phyloP scores from a whole-genome alignment of 1,284 basidiomycete species.

The Takashimella koratensis region DNA sequence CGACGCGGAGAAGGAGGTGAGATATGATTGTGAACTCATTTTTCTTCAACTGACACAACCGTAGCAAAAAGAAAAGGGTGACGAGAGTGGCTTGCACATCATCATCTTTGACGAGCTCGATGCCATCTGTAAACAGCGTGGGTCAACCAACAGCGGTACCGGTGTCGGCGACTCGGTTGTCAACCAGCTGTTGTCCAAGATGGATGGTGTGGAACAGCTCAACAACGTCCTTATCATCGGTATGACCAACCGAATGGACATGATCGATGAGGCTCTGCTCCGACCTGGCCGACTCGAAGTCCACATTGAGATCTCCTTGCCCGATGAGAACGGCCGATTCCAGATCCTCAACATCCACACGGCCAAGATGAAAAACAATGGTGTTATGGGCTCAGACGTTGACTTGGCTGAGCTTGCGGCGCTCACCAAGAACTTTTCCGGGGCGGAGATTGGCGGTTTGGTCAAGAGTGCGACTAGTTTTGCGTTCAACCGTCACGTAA shows the following conservation, averaged over 20 bases:
- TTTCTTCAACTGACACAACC: not conserved
- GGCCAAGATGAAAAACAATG: constrained; percentile 84
- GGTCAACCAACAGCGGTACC: constrained; percentile 78
- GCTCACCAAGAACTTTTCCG: constrained; percentile 94
- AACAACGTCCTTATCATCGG: constrained; percentile 99
- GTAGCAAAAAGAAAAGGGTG: constrained; percentile 96
- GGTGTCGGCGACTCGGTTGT: constrained; percentile 98
- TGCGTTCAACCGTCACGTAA: constrained; percentile 96
- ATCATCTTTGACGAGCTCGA: constrained; percentile 99
- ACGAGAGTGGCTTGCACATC: constrained; percentile 96
- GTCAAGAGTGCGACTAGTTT: constrained; percentile 98
- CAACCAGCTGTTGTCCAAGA: constrained; percentile 98
- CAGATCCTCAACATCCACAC: constrained; percentile 98
- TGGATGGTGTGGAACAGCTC: constrained; percentile 99
- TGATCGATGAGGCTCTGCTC: constrained; percentile 97
- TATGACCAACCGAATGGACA: constrained; percentile 98
- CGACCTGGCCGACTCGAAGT: constrained; percentile 98
- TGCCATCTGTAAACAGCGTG: constrained; percentile 98
- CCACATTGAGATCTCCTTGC: constrained; percentile 99
- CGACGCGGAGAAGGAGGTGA: constrained; percentile 93
- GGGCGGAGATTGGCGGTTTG: constrained; percentile 92
- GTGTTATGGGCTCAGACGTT: constrained; percentile 86
- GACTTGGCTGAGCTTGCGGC: constrained; percentile 77
- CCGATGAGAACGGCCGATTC: constrained; percentile 85
- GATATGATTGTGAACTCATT: constrained; percentile 18